Evolutionary conservation across 2,329 filamentous ascomycete genomes (phyloP), one percentile per base, ranked within the genome.

Genomic region (Ilyonectria robusta): DNA sequence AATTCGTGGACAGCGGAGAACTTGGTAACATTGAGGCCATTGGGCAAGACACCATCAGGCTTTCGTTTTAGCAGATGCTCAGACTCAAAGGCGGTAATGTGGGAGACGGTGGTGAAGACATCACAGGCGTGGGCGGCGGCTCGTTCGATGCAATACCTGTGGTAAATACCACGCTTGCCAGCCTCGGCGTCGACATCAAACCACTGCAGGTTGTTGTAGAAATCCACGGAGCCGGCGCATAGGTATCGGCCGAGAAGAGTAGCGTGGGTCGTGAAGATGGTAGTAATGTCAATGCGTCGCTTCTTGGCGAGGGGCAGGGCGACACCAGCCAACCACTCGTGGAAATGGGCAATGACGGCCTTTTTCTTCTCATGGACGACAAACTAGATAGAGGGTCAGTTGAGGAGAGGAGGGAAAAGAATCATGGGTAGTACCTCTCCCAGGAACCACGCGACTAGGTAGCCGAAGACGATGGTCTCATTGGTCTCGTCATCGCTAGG

Each of bases 1-100:
- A 98, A 98, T 82, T 99, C 96, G 85, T 99, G 96, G 76, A 98
- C 95, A 7, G 96, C 96, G 9, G 95, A 95, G 84, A 98, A 98
- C 82, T 98, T 98, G 69, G 81, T 98, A 68, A 99, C 96, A 77
- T 99, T 99, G 77, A 99, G 87, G 71, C 96, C 96, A 77, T 99
- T 99, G 74, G 96, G 96, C 73, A 98, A 83, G 7, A 99, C 96
- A 47, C 96, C 96, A 75, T 99, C 96, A 1, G 96, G 96, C 84
- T 98, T 98, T 71, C 96, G 92, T 88, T 98, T 98, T 72, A 99
- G 88, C 74, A 99, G 83, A 83, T 99, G 95, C 85, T 99, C 96
- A 77, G 94, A 97, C 83, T 99, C 96, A 82, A 97, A 98, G 10
- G 96, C 96, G 5, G 96, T 99, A 78, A 99, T 98, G 81, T 98